phyloP scores from a whole-genome alignment of 2,329 filamentous ascomycete species.

The Microcyclospora tardicrescens region DNA sequence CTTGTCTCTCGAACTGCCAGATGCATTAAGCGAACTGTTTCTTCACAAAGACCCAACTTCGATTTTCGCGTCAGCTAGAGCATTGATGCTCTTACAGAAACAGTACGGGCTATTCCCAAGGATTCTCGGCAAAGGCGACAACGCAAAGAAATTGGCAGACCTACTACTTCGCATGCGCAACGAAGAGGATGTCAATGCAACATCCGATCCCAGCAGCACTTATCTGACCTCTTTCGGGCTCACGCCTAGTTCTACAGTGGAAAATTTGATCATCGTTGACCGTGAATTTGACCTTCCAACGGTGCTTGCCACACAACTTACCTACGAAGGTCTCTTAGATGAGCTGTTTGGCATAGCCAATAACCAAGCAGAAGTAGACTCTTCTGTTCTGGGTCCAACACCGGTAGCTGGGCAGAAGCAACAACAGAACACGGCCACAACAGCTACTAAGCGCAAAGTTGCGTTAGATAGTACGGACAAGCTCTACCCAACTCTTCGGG shows the following conservation, averaged over 20 bases:
- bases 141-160: conserved; percentile 78
- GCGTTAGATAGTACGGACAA: conserved; percentile 80
- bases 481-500: conserved; percentile 73
- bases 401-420: conserved; percentile 40
- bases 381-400: conserved; percentile 69
- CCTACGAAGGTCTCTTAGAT: conserved; percentile 91
- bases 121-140: conserved; percentile 90
- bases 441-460: conserved; percentile 66
- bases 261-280: conserved; percentile 89
- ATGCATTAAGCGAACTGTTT: conserved; percentile 78
- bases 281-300: conserved; percentile 91
- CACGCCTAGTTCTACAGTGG: conserved; percentile 73
- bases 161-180: conserved; percentile 82
- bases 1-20: conserved; percentile 77
- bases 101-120: conserved; percentile 87
- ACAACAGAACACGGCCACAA: conserved; percentile 18
- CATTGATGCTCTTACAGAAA: conserved; percentile 87
- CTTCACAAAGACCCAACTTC: conserved; percentile 81
- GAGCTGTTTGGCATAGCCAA: conserved; percentile 85
- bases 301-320: conserved; percentile 81
- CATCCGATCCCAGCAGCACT: conserved; percentile 27
- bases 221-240: conserved; percentile 49
- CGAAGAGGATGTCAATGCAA: conserved; percentile 55
- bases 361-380: conserved; percentile 86
- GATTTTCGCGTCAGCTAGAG: conserved; percentile 78